Base-by-base conservation (phyloP, 352 stramenopile genomes). In the Thraustotheca clavata region DNA sequence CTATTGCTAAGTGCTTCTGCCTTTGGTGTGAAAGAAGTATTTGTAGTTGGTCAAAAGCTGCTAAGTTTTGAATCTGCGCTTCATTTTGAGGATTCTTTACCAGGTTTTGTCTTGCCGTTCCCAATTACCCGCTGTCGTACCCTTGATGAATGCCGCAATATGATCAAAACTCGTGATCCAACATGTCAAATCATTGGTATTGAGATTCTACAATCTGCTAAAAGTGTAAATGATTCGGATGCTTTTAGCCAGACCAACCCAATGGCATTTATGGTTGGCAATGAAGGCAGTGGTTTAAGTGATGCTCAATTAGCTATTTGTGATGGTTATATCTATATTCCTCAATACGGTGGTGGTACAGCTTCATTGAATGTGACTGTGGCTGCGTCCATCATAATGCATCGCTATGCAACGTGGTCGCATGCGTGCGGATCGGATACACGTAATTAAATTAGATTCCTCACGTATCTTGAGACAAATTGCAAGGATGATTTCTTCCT, bases 331-430 rank as follows among this genome's bases (percentile, higher is more conserved):
- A 76, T 98, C 27, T 90, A 96, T 68, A 98, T 98, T 68, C 88
- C 88, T 16, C 95, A 98, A 70, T 98, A 96, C 67, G 92, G 94
- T 52, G 79, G 82, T 32, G 95, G 94, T 60, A 98, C 93, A 3
- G 94, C 92, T 20, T 98, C 88, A 67, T 80, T 98, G 7, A 98
- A 98, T 69, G 95, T 98, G 41, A 96, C 88, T 62, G 92, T 98
- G 20, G 93, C 93, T 6, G 88, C 87, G 14, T 96, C 80, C 33
- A 94, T 98, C 69, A 86, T 98, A 40, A 80, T 98, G 68, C 89
- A 98, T 69, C 79, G 80, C 67, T 98, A 97, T 71, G 85, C 80
- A 31, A 49, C 85, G 38, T 89, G 86, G 86, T 79, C 79, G 1
- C 40, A 55, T 69, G 27, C 31, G 65, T 69, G 16, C 43, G 7